Percentiles rank a stretch among this genome's conserved stretches.
Evolutionary conservation across 164 flowering plant species (phyloP).

Genomic region (Aristolochia californica): DNA sequence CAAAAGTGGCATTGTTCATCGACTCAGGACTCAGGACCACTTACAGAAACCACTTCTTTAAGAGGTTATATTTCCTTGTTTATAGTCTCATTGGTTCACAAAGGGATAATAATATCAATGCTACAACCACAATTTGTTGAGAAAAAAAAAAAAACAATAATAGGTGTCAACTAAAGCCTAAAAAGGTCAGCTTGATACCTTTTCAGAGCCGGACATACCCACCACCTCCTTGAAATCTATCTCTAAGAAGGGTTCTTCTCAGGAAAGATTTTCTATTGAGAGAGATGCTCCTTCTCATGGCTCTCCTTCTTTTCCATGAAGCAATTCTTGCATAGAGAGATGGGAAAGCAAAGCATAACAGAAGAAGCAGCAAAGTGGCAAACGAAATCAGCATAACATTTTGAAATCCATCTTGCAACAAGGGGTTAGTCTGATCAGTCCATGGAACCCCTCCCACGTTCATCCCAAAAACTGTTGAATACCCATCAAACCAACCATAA

Average conservation of each 20-base stretch:
- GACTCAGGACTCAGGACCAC: too few relatives aligned
- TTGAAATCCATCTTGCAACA: conserved; percentile 59
- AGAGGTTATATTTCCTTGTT: too few relatives aligned
- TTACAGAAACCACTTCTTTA: too few relatives aligned
- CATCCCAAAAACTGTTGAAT: conserved; percentile 82
- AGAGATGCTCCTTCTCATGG: conserved; percentile 54
- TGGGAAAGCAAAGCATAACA: conserved; percentile 67
- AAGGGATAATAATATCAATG: too few relatives aligned
- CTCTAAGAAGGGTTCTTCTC: conserved; percentile 26
- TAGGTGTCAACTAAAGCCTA: too few relatives aligned
- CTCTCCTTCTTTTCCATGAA: conserved; percentile 48
- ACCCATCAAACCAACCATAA: neutral
- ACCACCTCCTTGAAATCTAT: conserved; percentile 27
- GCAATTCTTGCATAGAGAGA: conserved; percentile 34
- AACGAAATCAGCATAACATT: conserved; percentile 69
- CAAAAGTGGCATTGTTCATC: too few relatives aligned
- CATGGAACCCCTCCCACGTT: conserved; percentile 99
- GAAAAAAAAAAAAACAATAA: too few relatives aligned
- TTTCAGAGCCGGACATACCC: conserved; percentile 36
- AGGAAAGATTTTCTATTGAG: conserved; percentile 58
- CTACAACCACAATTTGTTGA: too few relatives aligned
- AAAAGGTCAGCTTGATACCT: neutral
- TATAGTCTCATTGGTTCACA: too few relatives aligned
- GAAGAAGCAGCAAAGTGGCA: conserved; percentile 42
- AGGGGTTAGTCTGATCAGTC: conserved; percentile 62